Base-by-base conservation (phyloP, 2,329 filamentous ascomycete genomes). In the Mycosphaerella arachidis region DNA sequence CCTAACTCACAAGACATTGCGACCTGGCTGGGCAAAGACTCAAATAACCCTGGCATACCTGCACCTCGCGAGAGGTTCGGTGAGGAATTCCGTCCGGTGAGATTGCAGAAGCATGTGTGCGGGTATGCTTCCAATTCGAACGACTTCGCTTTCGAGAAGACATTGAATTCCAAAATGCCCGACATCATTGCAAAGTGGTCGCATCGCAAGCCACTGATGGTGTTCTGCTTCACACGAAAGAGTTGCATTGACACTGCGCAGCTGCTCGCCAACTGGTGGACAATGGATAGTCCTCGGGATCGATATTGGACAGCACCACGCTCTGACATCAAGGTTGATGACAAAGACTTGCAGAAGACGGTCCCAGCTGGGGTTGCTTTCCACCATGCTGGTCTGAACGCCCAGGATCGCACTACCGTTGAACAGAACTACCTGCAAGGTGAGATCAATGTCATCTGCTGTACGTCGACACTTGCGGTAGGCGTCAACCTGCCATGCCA, bases 1-100 rank as follows among this genome's bases (percentile, higher is more conserved):
- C 91, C 91, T 1, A 95, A 95, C 66, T 88, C 89, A 0, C 80
- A 86, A 51, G 91, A 95, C 70, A 87, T 96, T 64, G 90, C 90
- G 4, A 79, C 79, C 1, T 96, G 91, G 91, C 78, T 96, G 0
- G 91, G 91, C 0, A 87, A 81, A 61, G 82, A 86, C 67, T 76
- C 84, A 31, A 79, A 77, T 0, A 84, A 82, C 35, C 81, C 83
- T 27, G 76, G 86, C 60, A 70, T 85, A 1, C 86, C 90, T 13
- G 90, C 91, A 1, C 78, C 79, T 27, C 79, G 82, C 50, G 87
- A 92, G 70, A 81, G 81, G 2, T 94, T 94, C 70, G 88, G 88
- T 0, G 90, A 94, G 72, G 87, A 90, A 8, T 90, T 92, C 66
- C 83, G 91, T 18, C 91, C 91, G 0, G 90, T 95, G 1, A 86